phyloP scores from a whole-genome alignment of 1,284 basidiomycete genomes.

The Neonothopanus nambi region DNA sequence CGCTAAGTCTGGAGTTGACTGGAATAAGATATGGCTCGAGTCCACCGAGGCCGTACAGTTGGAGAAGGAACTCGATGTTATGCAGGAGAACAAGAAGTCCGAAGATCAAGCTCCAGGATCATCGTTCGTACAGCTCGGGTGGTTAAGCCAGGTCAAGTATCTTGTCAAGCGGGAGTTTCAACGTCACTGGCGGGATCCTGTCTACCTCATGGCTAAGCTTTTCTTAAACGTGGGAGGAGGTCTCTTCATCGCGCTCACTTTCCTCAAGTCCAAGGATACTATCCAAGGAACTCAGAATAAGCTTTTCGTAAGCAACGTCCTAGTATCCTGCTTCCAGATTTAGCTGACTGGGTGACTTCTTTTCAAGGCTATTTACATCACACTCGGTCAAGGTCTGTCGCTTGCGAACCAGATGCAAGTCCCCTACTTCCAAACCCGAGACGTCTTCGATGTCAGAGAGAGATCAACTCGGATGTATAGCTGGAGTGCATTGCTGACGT shows the following conservation, averaged over 20 bases:
- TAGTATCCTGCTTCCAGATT: not conserved
- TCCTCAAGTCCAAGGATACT: slow-evolving; percentile 63
- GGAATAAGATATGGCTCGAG: slow-evolving; percentile 39
- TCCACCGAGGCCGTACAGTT: slow-evolving; percentile 32
- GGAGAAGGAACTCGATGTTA: slow-evolving; percentile 31
- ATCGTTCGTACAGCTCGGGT: slow-evolving; percentile 34
- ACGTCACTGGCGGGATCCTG: slow-evolving; percentile 63
- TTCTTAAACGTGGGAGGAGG: slow-evolving; percentile 50
- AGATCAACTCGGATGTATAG: slow-evolving; percentile 74
- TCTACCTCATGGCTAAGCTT: slow-evolving; percentile 71
- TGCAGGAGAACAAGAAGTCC: slow-evolving; percentile 40
- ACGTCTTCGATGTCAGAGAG: slow-evolving; percentile 67
- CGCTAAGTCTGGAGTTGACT: slow-evolving; percentile 18
- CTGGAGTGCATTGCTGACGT: slow-evolving; percentile 74
- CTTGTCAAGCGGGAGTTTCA: slow-evolving; percentile 55
- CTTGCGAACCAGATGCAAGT: slow-evolving; percentile 56
- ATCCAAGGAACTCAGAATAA: slow-evolving; percentile 75
- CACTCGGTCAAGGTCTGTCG: slow-evolving; percentile 44
- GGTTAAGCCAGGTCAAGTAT: slow-evolving; percentile 43
- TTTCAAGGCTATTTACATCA: slow-evolving; percentile 49
- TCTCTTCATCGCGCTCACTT: slow-evolving; percentile 66
- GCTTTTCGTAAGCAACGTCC: slow-evolving; percentile 51
- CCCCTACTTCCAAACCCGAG: slow-evolving; percentile 51
- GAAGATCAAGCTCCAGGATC: slow-evolving; percentile 21
- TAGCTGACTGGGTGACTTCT: not conserved